Evolutionary conservation across 208 protist genomes (phyloP), one percentile per base, ranked within the genome.

Genomic region (Crithidia sp.): DNA sequence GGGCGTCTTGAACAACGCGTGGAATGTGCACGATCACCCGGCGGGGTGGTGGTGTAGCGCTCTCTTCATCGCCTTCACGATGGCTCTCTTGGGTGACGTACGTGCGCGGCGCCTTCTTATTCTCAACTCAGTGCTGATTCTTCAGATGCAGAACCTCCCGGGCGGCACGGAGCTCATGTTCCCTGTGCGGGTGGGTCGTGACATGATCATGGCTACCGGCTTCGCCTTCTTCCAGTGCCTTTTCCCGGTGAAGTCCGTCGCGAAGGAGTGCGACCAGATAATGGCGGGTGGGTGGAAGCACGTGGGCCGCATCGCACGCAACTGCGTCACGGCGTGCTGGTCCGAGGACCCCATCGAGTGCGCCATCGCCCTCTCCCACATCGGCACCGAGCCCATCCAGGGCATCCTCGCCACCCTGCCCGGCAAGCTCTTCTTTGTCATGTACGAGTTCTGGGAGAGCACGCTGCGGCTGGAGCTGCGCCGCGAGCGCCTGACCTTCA

Each of bases 371-470:
- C 74, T 89, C 4, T 14, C 59, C 40, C 60, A 71, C 52, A 55
- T 78, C 49, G 61, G 56, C 14, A 85, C 82, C 9, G 81, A 85
- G 59, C 87, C 87, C 8, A 57, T 91, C 5, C 81, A 83, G 44
- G 41, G 45, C 54, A 40, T 66, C 37, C 79, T 85, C 12, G 49
- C 16, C 40, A 69, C 14, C 19, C 17, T 85, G 12, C 71, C 79
- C 2, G 13, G 14, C 19, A 68, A 81, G 76, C 69, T 91, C 2
- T 73, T 73, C 64, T 77, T 83, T 66, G 57, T 87, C 60, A 85
- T 71, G 71, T 91, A 88, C 69, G 87, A 91, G 58, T 67, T 82
- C 19, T 88, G 80, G 78, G 86, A 85, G 60, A 87, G 78, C 41
- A 85, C 86, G 47, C 79, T 88, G 65, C 86, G 81, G 41, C 70